These are phyloP conservation scores for Suhomyces canberraensis DNA, from an alignment of 805 yeast genomes.

Conservation along the genomic window DNA sequence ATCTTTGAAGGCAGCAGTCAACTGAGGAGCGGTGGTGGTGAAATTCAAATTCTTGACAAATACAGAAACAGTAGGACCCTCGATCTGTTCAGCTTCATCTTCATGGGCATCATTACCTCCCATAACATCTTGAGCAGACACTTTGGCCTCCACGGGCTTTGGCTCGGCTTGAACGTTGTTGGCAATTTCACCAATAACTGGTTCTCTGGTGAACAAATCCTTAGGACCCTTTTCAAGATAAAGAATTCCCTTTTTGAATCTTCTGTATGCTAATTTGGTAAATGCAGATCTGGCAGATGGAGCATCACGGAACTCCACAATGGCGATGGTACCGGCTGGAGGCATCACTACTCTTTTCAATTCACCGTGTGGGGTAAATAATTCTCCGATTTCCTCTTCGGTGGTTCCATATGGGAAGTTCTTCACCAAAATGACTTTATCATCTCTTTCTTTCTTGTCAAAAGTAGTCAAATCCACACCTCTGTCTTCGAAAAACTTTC, in stretches of 20 bases:
- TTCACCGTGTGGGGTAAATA: constrained; percentile 79
- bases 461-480: constrained; percentile 84
- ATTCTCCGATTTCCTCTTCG: constrained; percentile 72
- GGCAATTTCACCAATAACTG: constrained; percentile 30
- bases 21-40: constrained; percentile 58
- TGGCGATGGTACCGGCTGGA: constrained; percentile 93
- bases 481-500: constrained; percentile 78
- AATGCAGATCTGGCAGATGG: constrained; percentile 89
- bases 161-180: constrained; percentile 17
- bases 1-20: constrained; percentile 61
- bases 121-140: constrained; percentile 44
- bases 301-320: constrained; percentile 80
- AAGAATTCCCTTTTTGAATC: constrained; percentile 82
- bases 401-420: constrained; percentile 90
- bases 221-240: constrained; percentile 94
- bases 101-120: constrained; percentile 20
- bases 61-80: constrained; percentile 81
- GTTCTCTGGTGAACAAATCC: constrained; percentile 65
- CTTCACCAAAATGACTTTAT: constrained; percentile 75
- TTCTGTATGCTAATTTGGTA: constrained; percentile 77
- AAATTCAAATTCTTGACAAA: constrained; percentile 92
- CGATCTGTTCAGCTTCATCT: constrained; percentile 36
- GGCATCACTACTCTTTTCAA: constrained; percentile 84
- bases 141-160: constrained; percentile 44
- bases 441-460: constrained; percentile 66